Base-by-base conservation (phyloP, 2,329 filamentous ascomycete genomes). In the Exutisphaerella laricina region DNA sequence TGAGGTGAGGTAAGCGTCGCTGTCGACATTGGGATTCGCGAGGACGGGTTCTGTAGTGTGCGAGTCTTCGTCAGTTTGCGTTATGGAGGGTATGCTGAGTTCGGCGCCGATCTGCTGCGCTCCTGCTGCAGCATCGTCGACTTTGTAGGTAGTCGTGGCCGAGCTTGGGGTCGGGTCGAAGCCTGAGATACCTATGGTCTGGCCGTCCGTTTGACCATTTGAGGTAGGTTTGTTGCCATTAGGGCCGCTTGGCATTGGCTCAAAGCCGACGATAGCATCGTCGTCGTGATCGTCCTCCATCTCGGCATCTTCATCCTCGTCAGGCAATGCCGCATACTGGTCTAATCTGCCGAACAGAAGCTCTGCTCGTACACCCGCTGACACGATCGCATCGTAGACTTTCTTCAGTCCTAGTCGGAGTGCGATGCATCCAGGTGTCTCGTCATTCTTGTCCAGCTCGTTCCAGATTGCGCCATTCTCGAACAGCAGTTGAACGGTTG, bases 401-500 rank as follows among this genome's bases (percentile, higher is more conserved):
- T 79, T 75, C 41, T 67, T 73, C 56, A 85, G 70, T 0, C 84
- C 83, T 17, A 96, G 53, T 33, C 78, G 63, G 20, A 74, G 72
- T 6, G 92, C 92, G 31, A 96, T 70, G 63, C 90, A 97, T 5
- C 88, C 92, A 0, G 92, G 88, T 3, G 92, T 97, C 72, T 97
- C 90, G 57, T 88, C 78, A 55, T 86, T 83, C 53, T 73, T 69
- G 64, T 97, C 88, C 43, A 97, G 72, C 63, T 96, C 89, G 68
- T 98, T 98, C 92, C 92, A 98, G 55, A 97, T 96, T 8, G 88
- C 92, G 22, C 92, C 92, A 55, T 85, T 84, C 58, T 89, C 77
- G 47, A 97, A 80, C 5, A 97, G 74, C 59, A 92, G 78, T 54
- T 78, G 77, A 4, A 96, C 70, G 0, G 83, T 82, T 39, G 80